These are phyloP conservation scores for Candida krabiensis DNA, from an alignment of 805 yeast species.

Conservation along the genomic window DNA sequence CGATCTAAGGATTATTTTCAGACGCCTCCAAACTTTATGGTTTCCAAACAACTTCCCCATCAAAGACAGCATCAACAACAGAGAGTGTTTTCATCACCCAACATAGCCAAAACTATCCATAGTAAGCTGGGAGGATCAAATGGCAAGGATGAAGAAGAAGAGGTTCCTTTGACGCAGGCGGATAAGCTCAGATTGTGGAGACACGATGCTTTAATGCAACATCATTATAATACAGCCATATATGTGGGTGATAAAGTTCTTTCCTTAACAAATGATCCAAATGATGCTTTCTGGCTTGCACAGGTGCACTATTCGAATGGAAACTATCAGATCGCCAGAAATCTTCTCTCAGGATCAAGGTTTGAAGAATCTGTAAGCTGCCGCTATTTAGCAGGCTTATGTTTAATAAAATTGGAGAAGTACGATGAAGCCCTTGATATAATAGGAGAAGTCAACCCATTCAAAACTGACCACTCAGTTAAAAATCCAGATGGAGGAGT, in stretches of 20 bases:
- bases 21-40: constrained; percentile 33
- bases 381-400: constrained; percentile 74
- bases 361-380: constrained; percentile 69
- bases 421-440: constrained; percentile 90
- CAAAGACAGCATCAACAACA: constrained; percentile 19
- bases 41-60: constrained; percentile 17
- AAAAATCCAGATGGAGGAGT: constrained; percentile 77
- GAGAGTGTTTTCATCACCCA: constrained; percentile 27
- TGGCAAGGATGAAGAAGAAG: constrained; percentile 23
- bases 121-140: constrained; percentile 9
- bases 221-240: constrained; percentile 86
- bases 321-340: constrained; percentile 75
- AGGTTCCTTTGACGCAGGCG: constrained; percentile 65
- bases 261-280: constrained; percentile 80
- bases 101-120: constrained; percentile 16
- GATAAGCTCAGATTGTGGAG: constrained; percentile 89
- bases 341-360: constrained; percentile 56
- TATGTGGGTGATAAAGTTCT: constrained; percentile 89
- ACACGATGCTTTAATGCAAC: constrained; percentile 90
- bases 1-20: constrained; percentile 33
- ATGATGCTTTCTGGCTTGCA: constrained; percentile 95
- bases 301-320: constrained; percentile 82
- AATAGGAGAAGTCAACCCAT: constrained; percentile 81
- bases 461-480: constrained; percentile 38
- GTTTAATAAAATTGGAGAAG: constrained; percentile 66